These are phyloP conservation scores for Dianthus caryophyllus DNA, from an alignment of 148 eudicot genomes.

Conservation along the genomic window DNA sequence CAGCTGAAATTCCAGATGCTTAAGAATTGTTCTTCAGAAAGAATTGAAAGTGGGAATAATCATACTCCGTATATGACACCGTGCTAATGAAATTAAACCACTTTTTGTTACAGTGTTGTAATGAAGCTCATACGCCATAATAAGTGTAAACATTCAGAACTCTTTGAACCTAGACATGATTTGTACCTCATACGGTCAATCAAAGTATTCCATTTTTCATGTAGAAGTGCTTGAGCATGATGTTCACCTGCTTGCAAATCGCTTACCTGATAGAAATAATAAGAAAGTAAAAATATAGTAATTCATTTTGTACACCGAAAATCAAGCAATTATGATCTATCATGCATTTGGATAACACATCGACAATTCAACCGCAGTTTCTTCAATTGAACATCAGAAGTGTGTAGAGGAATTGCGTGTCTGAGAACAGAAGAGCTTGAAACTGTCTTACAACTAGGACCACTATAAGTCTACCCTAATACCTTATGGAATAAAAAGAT, in stretches of 20 bases:
- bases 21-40: background rate
- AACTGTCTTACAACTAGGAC: slow-evolving; percentile 6
- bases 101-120: background rate
- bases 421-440: background rate
- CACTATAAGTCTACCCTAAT: slow-evolving; percentile 12
- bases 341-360: background rate
- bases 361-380: background rate
- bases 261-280: background rate
- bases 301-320: background rate
- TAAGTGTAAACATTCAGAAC: background rate
- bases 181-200: slow-evolving; percentile 15
- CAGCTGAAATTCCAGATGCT: slow-evolving; percentile 3
- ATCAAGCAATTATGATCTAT: slow-evolving; percentile 1
- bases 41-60: background rate
- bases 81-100: background rate
- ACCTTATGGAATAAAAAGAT: slow-evolving; percentile 15
- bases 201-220: background rate
- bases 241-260: background rate
- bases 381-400: background rate
- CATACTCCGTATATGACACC: background rate
- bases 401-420: slow-evolving; percentile 7
- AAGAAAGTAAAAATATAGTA: background rate
- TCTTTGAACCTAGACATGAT: slow-evolving; percentile 19
- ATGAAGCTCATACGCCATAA: background rate
- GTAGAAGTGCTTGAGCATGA: slow-evolving; percentile 7